Percentiles rank a stretch among this genome's conserved stretches.
phyloP scores from a whole-genome alignment of 2,329 filamentous ascomycete genomes.

The Phaeophleospora eucalypticola region DNA sequence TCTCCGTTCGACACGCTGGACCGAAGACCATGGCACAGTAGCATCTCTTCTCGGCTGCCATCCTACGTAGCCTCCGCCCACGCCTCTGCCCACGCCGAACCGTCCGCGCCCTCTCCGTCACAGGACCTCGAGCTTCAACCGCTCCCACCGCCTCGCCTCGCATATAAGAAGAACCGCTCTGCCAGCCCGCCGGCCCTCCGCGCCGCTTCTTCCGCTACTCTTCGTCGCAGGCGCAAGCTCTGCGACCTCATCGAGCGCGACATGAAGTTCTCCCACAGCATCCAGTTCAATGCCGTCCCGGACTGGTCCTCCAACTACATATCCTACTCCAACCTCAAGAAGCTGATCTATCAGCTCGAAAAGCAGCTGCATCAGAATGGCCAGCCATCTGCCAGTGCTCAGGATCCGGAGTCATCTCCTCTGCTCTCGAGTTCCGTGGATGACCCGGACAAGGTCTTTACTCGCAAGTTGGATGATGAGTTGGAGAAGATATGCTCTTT shows the following conservation, averaged over 20 bases:
- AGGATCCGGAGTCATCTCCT: conserved; percentile 80
- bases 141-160: conserved; percentile 23
- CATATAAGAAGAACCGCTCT: conserved; percentile 4
- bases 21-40: neutral
- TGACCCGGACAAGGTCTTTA: conserved; percentile 78
- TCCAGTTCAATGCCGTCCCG: conserved; percentile 99
- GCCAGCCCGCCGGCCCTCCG: conserved; percentile 3
- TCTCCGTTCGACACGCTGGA: neutral
- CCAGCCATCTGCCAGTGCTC: conserved; percentile 21
- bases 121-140: conserved; percentile 26
- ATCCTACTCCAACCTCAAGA: conserved; percentile 97
- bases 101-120: conserved; percentile 4
- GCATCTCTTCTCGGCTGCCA: neutral
- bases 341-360: conserved; percentile 94
- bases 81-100: too few relatives aligned
- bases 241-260: conserved; percentile 70
- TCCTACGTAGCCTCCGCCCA: neutral
- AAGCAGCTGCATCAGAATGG: conserved; percentile 65
- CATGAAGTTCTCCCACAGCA: conserved; percentile 99
- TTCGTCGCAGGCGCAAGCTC: conserved; percentile 53
- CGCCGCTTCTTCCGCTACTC: conserved; percentile 12
- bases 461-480: conserved; percentile 76
- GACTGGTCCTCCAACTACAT: conserved; percentile 99
- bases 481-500: conserved; percentile 92
- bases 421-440: conserved; percentile 59